Conservation (phyloP, 192 early-diverging fungal species). For the Endogone sp. region DNA sequence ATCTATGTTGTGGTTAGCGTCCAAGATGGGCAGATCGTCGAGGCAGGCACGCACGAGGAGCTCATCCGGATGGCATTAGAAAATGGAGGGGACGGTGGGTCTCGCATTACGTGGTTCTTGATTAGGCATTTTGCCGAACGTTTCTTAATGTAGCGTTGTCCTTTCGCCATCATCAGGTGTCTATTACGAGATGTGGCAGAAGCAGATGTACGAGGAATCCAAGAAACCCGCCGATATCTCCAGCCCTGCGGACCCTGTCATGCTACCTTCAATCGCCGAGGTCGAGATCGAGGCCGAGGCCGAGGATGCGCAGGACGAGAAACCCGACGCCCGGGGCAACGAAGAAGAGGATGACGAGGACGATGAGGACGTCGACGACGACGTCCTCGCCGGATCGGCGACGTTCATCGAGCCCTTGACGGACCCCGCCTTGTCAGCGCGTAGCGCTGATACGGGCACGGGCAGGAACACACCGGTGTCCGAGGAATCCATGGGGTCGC, state of each 20-base stretch:
- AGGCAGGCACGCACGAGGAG: slow-evolving; percentile 79
- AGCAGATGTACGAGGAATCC: slow-evolving; percentile 71
- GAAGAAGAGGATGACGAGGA: too few species aligned
- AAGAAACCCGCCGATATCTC: slow-evolving; percentile 5
- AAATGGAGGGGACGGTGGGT: slow-evolving; percentile 32
- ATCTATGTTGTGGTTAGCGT: slow-evolving; percentile 26
- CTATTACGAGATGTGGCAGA: slow-evolving; percentile 91
- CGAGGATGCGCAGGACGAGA: too few species aligned
- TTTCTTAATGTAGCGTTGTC: neutral
- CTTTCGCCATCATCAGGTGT: slow-evolving; percentile 38
- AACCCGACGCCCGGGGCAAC: too few species aligned
- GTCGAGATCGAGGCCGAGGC: neutral
- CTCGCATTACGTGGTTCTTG: neutral
- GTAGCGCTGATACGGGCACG: too few species aligned
- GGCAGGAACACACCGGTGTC: too few species aligned
- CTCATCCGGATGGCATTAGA: slow-evolving; percentile 49
- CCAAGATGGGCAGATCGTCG: slow-evolving; percentile 76
- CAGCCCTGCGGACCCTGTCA: neutral
- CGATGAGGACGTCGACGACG: too few species aligned
- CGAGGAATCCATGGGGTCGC: too few species aligned
- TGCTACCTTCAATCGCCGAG: neutral
- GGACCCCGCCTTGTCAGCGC: too few species aligned
- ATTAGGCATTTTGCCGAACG: neutral
- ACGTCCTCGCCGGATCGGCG: too few species aligned
- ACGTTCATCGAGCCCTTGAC: too few species aligned